Evolutionary conservation across 1,284 basidiomycete species (phyloP).

Genomic region (Chalciporus sp.): DNA sequence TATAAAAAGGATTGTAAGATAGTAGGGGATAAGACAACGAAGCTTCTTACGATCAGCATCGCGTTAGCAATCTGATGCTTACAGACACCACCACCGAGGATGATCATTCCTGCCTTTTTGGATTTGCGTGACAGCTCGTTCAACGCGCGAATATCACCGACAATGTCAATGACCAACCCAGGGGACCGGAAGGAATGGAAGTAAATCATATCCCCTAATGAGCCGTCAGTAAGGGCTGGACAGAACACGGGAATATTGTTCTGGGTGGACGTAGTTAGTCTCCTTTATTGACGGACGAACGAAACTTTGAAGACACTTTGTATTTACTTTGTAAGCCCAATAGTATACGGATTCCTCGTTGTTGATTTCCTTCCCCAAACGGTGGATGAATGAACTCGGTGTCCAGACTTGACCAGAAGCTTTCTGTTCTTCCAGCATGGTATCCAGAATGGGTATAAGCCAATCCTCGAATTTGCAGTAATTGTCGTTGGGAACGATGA

Average conservation of each 20-base stretch:
- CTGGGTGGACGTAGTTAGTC: conserved; percentile 49
- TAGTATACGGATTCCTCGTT: conserved; percentile 98
- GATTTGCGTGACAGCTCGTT: conserved; percentile 92
- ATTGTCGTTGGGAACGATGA: conserved; percentile 97
- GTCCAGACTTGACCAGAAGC: conserved; percentile 80
- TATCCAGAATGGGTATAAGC: conserved; percentile 92
- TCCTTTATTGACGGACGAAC: conserved; percentile 10
- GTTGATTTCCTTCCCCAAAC: conserved; percentile 95
- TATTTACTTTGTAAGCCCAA: conserved; percentile 96
- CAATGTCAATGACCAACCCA: conserved; percentile 91
- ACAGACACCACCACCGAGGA: conserved; percentile 97
- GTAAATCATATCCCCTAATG: conserved; percentile 98
- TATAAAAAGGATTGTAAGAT: conserved; percentile 35
- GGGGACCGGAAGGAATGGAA: conserved; percentile 96
- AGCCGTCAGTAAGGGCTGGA: conserved; percentile 97
- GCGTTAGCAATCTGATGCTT: conserved; percentile 99
- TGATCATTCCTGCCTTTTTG: conserved; percentile 96
- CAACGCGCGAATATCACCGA: conserved; percentile 88
- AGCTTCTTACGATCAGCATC: conserved; percentile 86
- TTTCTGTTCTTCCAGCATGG: conserved; percentile 90
- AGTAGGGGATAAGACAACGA: conserved; percentile 1
- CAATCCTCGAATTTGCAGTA: conserved; percentile 99
- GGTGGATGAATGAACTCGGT: conserved; percentile 90
- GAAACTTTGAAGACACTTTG: conserved; percentile 19
- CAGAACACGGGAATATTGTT: conserved; percentile 99